Evolutionary conservation across 108 stramenopile genomes (phyloP).

Genomic region (Cyclotella choctawhatcheeana): DNA sequence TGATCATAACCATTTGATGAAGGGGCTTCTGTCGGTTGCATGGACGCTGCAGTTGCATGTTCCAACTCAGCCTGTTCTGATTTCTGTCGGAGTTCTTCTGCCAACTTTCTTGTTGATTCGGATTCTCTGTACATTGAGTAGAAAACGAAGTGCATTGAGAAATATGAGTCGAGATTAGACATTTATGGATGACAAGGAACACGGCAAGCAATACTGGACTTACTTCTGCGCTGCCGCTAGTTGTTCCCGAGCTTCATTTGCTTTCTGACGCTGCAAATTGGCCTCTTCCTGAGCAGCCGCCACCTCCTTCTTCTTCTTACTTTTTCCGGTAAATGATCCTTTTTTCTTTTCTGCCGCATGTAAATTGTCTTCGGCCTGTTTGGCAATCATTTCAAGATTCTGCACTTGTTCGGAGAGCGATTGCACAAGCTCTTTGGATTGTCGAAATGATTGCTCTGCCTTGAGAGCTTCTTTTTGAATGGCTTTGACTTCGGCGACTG

Average conservation of each 20-base stretch:
- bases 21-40: constrained; percentile 11
- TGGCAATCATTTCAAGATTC: constrained; percentile 62
- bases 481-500: constrained; percentile 44
- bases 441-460: constrained; percentile 62
- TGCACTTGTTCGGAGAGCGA: constrained; percentile 56
- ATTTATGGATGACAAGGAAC: background rate
- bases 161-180: background rate
- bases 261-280: constrained; percentile 57
- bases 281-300: constrained; percentile 62
- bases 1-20: constrained; percentile 21
- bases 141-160: background rate
- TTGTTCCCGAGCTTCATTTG: constrained; percentile 60
- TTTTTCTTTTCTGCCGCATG: constrained; percentile 62
- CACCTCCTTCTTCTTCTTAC: constrained; percentile 72
- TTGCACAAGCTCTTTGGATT: constrained; percentile 57
- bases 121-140: constrained; percentile 32
- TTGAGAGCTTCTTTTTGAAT: constrained; percentile 56
- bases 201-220: background rate
- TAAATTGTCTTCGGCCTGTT: constrained; percentile 63
- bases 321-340: constrained; percentile 64
- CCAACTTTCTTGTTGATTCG: constrained; percentile 54
- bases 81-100: constrained; percentile 64
- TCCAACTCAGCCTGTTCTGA: constrained; percentile 82
- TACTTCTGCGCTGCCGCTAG: constrained; percentile 57
- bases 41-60: constrained; percentile 71